Base-by-base conservation (phyloP, 208 protist genomes). In the Kentomonas sorsogonicus region DNA sequence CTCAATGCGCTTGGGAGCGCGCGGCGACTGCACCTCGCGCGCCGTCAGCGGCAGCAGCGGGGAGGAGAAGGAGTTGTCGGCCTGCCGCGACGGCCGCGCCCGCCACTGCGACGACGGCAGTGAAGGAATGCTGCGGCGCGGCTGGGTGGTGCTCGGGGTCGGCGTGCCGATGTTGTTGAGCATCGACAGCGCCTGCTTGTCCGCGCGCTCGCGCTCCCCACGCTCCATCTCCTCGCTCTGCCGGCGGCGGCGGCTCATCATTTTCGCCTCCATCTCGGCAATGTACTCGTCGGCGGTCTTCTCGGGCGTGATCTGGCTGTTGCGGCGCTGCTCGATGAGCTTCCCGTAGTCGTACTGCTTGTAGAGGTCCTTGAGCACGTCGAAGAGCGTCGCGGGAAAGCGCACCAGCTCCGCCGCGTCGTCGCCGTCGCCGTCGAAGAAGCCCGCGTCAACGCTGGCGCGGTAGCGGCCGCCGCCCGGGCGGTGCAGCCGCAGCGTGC, bases 361-460 rank as follows among this genome's bases (percentile, higher is more conserved):
- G 59, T 87, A 84, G n/a, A 93, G 73, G 34, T 76, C 45, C 50
- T 72, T 54, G 0, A 93, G 59, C 27, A 82, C 75, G 26, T 74
- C 66, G 44, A 84, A 48, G n/a, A 93, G 65, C 20, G 78, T 69
- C 25, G 56, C 7, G 30, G 74, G 74, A 10, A 93, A 31, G 23
- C 72, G 61, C 3, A 53, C 39, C n/a, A 77, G 7, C n/a, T 22
- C 29, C 29, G 18, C 47, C 33, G 9, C 39, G 47, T 41, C 10
- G 16, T 45, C 53, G 22, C 48, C 31, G 53, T 41, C 54, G 15
- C 18, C 38, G 3, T 43, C 38, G 15, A 22, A 9, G 7, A n/a
- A 43, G 9, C 18, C 13, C 15, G 29, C 31, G 13, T 16, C 27
- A 26, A 18, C 40, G 20, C 13, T 41, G 30, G 6, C 16, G 15